These are phyloP conservation scores for Fraxinus americana DNA, from an alignment of 257 asterid species.

Conservation along the genomic window DNA sequence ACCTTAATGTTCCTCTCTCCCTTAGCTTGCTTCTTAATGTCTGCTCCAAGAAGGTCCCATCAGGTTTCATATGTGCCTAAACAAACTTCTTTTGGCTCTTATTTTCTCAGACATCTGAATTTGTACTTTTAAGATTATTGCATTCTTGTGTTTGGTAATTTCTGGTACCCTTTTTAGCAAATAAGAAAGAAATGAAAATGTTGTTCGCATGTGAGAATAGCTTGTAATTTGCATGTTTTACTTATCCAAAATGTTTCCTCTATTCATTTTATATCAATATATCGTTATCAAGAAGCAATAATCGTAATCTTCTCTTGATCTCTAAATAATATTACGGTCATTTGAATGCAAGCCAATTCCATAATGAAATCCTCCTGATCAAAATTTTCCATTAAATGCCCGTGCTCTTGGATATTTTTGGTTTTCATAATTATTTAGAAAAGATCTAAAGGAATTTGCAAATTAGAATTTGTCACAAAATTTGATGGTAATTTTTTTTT, in stretches of 20 bases:
- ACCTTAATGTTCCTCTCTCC: conserved; percentile 16
- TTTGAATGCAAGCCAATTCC: not conserved
- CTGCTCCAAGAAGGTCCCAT: conserved; percentile 1
- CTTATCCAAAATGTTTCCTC: not conserved
- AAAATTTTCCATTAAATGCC: not conserved
- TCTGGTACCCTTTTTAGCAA: not conserved
- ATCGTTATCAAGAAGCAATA: not conserved
- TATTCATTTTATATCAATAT: no score
- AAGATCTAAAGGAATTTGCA: no score
- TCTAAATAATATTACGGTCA: no score
- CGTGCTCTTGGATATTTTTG: no score
- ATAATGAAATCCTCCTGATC: no score
- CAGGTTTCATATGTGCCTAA: not conserved
- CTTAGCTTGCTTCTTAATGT: conserved; percentile 14
- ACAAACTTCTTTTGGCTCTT: not conserved
- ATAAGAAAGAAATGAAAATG: not conserved
- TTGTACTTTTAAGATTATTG: not conserved
- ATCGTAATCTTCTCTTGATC: not conserved
- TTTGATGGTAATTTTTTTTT: no score
- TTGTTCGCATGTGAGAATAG: not conserved
- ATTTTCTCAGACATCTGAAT: not conserved
- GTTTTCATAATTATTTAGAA: no score
- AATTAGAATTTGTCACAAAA: no score
- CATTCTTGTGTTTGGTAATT: not conserved
- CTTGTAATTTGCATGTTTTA: not conserved